phyloP scores from a whole-genome alignment of 768 basidiomycete species.

The Sarcodon aspratus region DNA sequence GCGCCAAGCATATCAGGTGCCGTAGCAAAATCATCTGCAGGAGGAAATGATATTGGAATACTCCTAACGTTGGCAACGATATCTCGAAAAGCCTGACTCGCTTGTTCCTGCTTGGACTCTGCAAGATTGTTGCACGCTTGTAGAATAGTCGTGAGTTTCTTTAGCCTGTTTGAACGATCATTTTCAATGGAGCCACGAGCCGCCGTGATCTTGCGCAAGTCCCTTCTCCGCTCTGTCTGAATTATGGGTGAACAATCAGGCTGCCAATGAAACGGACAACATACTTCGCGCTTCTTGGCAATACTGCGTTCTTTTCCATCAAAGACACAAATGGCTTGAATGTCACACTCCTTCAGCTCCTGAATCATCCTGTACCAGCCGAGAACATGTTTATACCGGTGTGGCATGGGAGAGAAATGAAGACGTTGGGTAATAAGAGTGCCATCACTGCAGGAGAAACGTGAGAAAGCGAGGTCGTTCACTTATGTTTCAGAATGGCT shows the following conservation, averaged over 20 bases:
- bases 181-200: constrained; percentile 48
- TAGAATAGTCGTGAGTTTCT: constrained; percentile 16
- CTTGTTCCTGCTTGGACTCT: constrained; percentile 13
- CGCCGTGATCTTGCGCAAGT: constrained; percentile 32
- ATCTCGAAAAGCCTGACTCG: constrained; percentile 11
- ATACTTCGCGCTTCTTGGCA: constrained; percentile 67
- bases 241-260: background rate
- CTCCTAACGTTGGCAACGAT: constrained; percentile 11
- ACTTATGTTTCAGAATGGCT: constrained; percentile 11
- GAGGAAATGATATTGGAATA: background rate
- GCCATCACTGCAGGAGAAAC: constrained; percentile 47
- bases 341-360: constrained; percentile 45
- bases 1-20: background rate
- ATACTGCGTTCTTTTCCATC: constrained; percentile 57
- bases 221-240: constrained; percentile 48
- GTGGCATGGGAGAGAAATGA: constrained; percentile 57
- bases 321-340: constrained; percentile 67
- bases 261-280: constrained; percentile 6
- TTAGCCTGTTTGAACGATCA: constrained; percentile 44
- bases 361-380: constrained; percentile 66
- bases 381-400: constrained; percentile 57
- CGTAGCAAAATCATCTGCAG: background rate
- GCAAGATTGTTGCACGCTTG: constrained; percentile 9
- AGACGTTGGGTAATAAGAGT: constrained; percentile 79
- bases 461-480: constrained; percentile 3